Evolutionary conservation across 306 rosid species (phyloP).

Genomic region (Leucaena leucocephala): DNA sequence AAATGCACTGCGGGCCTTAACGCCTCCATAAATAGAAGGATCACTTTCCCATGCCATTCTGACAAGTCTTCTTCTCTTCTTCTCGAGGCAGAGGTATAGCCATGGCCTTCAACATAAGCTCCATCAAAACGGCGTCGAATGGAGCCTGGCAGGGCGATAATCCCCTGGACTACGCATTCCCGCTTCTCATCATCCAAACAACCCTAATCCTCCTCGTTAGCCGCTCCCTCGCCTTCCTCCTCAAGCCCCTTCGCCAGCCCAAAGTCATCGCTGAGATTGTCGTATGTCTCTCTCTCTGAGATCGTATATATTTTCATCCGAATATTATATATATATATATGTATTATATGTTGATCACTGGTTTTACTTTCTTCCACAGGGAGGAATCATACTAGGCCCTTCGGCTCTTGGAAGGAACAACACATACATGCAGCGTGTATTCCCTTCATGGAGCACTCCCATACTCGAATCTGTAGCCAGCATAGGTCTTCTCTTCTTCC

Average conservation of each 20-base stretch:
- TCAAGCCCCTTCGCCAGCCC: conserved; percentile 72
- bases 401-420: conserved; percentile 57
- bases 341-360: no score
- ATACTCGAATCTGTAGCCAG: conserved; percentile 63
- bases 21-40: background rate
- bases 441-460: conserved; percentile 63
- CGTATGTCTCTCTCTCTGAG: no score
- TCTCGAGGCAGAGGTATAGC: background rate
- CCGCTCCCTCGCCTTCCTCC: conserved; percentile 57
- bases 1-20: background rate
- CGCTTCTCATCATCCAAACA: conserved; percentile 60
- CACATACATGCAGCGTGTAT: conserved; percentile 39
- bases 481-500: conserved; percentile 63
- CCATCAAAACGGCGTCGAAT: conserved; percentile 61
- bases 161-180: conserved; percentile 46
- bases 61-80: background rate
- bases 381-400: conserved; percentile 68
- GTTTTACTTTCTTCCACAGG: background rate
- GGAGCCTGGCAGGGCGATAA: conserved; percentile 69
- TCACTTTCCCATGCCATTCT: background rate
- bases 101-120: conserved; percentile 52
- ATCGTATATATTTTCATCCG: no score
- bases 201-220: conserved; percentile 46
- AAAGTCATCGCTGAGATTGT: conserved; percentile 63
- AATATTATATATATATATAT: no score